Base-by-base conservation (phyloP, 2,329 filamentous ascomycete species). In the Sphaerulina populicola region DNA sequence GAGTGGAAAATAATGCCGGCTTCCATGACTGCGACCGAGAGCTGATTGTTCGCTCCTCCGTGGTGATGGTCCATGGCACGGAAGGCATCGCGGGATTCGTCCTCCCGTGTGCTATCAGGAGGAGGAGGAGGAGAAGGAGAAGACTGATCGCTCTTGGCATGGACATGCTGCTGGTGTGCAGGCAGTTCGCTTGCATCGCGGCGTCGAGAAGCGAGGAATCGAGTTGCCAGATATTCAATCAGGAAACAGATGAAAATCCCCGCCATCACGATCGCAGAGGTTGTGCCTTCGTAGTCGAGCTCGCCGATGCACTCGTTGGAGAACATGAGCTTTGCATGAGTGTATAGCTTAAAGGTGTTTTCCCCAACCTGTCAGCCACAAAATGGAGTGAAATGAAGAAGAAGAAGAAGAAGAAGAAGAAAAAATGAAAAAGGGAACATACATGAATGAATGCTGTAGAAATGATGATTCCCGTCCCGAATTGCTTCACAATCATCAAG, bases 271-370 rank as follows among this genome's bases (percentile, higher is more conserved):
- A 90, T 79, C 2, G 85, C 80, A 0, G 83, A 78, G 0, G 85
- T 79, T 0, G 82, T 86, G 3, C 73, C 78, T 66, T 90, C 86
- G 60, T 86, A 90, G 4, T 71, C 64, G 2, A 89, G 69, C 6
- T 75, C 74, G 3, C 82, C 81, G 10, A 90, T 68, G 60, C 86
- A 90, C 44, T 80, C 70, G 57, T 85, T 88, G 15, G 66, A 70
- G 60, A 90, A 88, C 81, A 88, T 86, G 27, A 89, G 73, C 6
- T 74, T 69, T 0, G 85, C 84, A 56, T 90, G 85, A 0, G 84
- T 88, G 61, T 83, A 81, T 9, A 90, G 76, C 81, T 86, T 56
- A n/a, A 30, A 14, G n/a, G n/a, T n/a, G n/a, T 44, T n/a, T 23
- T 23, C 6, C 6, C 21, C 23, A 4, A 1, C 2, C n/a, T 21